Evolutionary conservation across 345 rosid species (phyloP).

Genomic region (Murraya paniculata): DNA sequence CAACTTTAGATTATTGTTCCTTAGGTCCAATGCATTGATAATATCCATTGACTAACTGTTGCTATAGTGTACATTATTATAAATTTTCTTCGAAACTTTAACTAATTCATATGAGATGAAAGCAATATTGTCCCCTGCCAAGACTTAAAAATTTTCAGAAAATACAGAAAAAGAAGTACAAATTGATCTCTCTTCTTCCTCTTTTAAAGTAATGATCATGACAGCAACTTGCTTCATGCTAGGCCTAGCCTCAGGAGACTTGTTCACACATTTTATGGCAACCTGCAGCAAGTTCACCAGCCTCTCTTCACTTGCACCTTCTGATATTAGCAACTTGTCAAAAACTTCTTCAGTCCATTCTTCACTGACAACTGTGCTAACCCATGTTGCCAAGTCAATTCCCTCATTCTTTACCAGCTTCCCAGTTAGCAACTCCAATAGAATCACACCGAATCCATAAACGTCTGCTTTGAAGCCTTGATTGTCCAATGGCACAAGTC

Average conservation of each 20-base stretch:
- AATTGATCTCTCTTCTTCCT: conserved; percentile 49
- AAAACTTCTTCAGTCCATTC: conserved; percentile 71
- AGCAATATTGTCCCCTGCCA: background rate
- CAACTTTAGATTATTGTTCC: too few relatives aligned
- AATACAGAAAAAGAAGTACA: conserved; percentile 4
- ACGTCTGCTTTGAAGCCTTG: conserved; percentile 37
- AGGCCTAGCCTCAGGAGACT: conserved; percentile 37
- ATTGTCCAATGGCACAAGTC: conserved; percentile 32
- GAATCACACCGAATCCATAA: conserved; percentile 47
- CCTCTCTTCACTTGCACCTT: conserved; percentile 55
- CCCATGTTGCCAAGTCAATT: conserved; percentile 53
- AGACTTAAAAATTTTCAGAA: conserved; percentile 6
- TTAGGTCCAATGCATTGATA: too few relatives aligned
- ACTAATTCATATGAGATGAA: background rate
- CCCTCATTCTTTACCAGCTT: conserved; percentile 44
- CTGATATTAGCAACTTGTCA: conserved; percentile 41
- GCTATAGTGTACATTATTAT: background rate
- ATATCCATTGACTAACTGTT: background rate
- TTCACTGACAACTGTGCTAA: conserved; percentile 46
- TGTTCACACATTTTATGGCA: conserved; percentile 53
- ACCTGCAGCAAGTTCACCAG: conserved; percentile 57
- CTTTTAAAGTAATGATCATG: conserved; percentile 46
- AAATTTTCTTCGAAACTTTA: background rate
- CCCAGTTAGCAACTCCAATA: conserved; percentile 57
- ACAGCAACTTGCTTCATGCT: conserved; percentile 36